Evolutionary conservation across 2,329 filamentous ascomycete genomes (phyloP).

Genomic region (Gaeumannomyces sp.): DNA sequence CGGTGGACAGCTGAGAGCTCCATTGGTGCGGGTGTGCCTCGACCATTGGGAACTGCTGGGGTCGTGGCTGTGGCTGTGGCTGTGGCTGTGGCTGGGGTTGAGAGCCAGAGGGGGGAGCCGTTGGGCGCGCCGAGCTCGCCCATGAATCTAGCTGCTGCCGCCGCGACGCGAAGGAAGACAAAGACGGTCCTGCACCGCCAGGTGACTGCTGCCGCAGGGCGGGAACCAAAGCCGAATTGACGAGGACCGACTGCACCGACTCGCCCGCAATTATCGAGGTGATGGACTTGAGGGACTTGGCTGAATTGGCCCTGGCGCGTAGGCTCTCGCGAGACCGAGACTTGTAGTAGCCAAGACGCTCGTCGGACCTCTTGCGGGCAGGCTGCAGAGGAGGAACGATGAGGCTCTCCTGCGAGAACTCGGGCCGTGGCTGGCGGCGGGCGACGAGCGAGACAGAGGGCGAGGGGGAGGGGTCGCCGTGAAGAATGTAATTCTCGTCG

Average conservation of each 20-base stretch:
- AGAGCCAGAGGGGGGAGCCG: constrained; percentile 5
- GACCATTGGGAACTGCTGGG: constrained; percentile 32
- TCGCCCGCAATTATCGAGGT: constrained; percentile 48
- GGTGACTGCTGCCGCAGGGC: constrained; percentile 17
- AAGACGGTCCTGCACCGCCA: background rate
- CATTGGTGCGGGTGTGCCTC: constrained; percentile 50
- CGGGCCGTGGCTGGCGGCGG: constrained; percentile 26
- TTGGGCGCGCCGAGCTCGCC: constrained; percentile 1
- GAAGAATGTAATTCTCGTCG: constrained; percentile 48
- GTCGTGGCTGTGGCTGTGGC: background rate
- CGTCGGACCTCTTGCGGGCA: constrained; percentile 38
- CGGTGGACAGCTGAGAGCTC: constrained; percentile 59
- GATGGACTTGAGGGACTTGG: constrained; percentile 41
- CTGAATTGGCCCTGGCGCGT: constrained; percentile 33
- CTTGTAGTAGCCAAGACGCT: constrained; percentile 43
- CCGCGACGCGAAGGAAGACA: constrained; percentile 2
- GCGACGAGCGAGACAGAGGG: constrained; percentile 32
- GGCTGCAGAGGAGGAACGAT: constrained; percentile 49
- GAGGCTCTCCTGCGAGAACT: constrained; percentile 57
- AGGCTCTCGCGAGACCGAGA: constrained; percentile 47
- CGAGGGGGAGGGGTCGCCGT: constrained; percentile 37
- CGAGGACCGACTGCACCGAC: constrained; percentile 31
- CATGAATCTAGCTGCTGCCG: constrained; percentile 8
- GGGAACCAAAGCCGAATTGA: constrained; percentile 34
- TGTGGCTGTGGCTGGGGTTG: constrained; percentile 9